A percentile compares a stretch with the other conserved stretches of the same genome.
Conservation (phyloP, 2,329 filamentous ascomycete species). For the Hysterium pulicare region DNA sequence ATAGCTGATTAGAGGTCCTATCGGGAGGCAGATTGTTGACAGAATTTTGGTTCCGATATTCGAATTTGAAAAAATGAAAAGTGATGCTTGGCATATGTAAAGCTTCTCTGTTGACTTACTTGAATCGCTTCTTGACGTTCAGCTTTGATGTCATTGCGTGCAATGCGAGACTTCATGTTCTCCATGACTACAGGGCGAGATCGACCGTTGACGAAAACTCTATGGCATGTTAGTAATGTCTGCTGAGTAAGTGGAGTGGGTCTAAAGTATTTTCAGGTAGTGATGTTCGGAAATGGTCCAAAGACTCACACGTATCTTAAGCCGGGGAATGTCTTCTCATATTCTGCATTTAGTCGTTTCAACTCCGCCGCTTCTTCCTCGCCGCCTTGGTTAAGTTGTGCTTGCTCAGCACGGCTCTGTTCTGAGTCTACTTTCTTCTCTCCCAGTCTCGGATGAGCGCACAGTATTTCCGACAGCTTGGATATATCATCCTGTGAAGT, state of each 20-base stretch:
- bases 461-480: conserved; percentile 69
- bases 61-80: no score
- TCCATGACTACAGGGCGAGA: conserved; percentile 71
- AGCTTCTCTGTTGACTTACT: no score
- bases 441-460: conserved; percentile 79
- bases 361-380: conserved; percentile 57
- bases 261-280: no score
- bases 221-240: conserved; percentile 19
- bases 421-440: conserved; percentile 78
- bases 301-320: conserved; percentile 73
- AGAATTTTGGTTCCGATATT: no score
- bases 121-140: conserved; percentile 74
- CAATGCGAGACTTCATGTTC: conserved; percentile 75
- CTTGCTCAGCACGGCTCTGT: conserved; percentile 78
- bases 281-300: no score
- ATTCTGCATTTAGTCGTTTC: conserved; percentile 66
- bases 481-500: conserved; percentile 46
- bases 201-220: conserved; percentile 84
- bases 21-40: no score
- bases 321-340: conserved; percentile 77
- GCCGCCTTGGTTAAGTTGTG: conserved; percentile 57
- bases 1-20: no score
- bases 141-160: conserved; percentile 58
- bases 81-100: no score
- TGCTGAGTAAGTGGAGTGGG: no score